Evolutionary conservation across 495 filamentous ascomycete species (phyloP).

Genomic region (Trichoderma asperelloides): DNA sequence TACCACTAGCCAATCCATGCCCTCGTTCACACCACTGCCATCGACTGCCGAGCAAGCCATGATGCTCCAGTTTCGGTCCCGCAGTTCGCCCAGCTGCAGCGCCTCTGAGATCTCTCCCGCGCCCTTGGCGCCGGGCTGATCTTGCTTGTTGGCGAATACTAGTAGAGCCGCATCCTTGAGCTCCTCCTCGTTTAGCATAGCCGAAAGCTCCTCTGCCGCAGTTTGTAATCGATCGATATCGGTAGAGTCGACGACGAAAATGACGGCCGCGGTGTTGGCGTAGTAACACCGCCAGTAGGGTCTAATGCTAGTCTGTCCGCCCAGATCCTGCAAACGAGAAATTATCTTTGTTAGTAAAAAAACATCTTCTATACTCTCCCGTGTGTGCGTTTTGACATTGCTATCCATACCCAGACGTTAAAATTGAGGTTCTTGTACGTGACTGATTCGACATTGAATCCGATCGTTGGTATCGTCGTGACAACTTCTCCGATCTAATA

Average conservation of each 20-base stretch:
- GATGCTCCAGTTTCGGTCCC: slow-evolving; percentile 98
- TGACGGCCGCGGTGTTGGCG: slow-evolving; percentile 96
- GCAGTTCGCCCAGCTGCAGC: slow-evolving; percentile 75
- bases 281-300: slow-evolving; percentile 99
- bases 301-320: slow-evolving; percentile 91
- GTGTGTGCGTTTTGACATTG: neutral
- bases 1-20: slow-evolving; percentile 99
- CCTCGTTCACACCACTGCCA: slow-evolving; percentile 85
- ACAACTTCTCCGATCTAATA: slow-evolving; percentile 92
- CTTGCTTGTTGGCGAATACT: slow-evolving; percentile 98
- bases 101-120: slow-evolving; percentile 95
- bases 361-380: neutral
- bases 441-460: slow-evolving; percentile 97
- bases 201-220: slow-evolving; percentile 81
- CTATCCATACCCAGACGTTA: slow-evolving; percentile 75
- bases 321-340: slow-evolving; percentile 59
- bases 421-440: slow-evolving; percentile 97
- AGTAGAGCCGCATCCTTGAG: slow-evolving; percentile 83
- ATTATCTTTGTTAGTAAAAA: neutral
- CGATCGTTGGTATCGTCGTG: slow-evolving; percentile 97
- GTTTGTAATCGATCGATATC: slow-evolving; percentile 92
- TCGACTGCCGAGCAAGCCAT: slow-evolving; percentile 95
- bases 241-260: slow-evolving; percentile 96
- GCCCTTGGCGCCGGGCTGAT: slow-evolving; percentile 93
- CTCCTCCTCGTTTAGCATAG: slow-evolving; percentile 96